Conservation (phyloP, 208 protist genomes). For the Balamuthia mandrillaris region DNA sequence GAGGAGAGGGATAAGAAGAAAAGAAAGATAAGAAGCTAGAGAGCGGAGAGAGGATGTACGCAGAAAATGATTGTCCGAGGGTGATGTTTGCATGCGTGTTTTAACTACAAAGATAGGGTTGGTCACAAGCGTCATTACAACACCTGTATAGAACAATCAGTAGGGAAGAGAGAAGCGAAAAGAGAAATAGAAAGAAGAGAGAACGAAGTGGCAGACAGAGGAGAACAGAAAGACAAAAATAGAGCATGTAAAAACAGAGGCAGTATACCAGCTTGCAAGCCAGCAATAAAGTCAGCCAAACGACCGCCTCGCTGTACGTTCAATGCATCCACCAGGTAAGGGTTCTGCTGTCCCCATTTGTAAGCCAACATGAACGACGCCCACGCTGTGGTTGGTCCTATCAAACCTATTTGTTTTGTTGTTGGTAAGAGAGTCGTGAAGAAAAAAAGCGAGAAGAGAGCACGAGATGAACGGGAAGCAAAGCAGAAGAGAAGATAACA, state of each 20-base stretch:
- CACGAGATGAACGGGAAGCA: too few species aligned
- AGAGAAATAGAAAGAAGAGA: too few species aligned
- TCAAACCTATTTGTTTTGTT: background rate
- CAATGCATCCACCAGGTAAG: background rate
- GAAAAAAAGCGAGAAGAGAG: background rate
- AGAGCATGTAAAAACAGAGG: too few species aligned
- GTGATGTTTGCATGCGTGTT: background rate
- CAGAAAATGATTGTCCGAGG: background rate
- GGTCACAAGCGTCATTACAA: background rate
- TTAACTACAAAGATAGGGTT: slow-evolving; percentile 3
- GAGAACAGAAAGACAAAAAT: too few species aligned
- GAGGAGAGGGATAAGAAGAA: too few species aligned
- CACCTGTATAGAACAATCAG: background rate
- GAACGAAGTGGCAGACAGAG: too few species aligned
- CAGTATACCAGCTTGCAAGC: background rate
- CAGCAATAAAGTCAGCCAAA: background rate
- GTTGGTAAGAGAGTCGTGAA: background rate
- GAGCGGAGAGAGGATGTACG: too few species aligned
- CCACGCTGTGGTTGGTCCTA: background rate
- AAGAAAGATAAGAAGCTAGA: too few species aligned
- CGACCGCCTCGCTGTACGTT: background rate
- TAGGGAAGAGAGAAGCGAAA: too few species aligned
- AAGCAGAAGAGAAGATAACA: too few species aligned
- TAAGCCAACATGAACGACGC: background rate
- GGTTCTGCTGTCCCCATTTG: slow-evolving; percentile 10